phyloP scores from a whole-genome alignment of 441 rosid species.

The Adansonia gregorii region DNA sequence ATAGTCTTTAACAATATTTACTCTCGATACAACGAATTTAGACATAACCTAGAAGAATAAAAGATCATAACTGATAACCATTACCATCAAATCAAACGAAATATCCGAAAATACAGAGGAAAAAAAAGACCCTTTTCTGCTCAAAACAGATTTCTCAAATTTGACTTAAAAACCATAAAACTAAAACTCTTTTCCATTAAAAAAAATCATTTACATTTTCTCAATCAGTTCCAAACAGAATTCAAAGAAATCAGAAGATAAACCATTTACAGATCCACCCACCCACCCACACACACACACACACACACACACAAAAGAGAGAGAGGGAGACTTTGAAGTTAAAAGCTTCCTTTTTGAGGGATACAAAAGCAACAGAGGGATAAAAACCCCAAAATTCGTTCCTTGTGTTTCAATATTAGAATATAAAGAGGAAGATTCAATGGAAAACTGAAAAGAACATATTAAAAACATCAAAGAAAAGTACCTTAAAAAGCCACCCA shows the following conservation, averaged over 20 bases:
- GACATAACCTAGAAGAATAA: constrained; percentile 17
- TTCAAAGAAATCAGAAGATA: not conserved
- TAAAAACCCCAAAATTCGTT: constrained; percentile 18
- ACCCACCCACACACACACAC: no score
- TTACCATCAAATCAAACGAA: constrained; percentile 10
- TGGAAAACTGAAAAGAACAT: constrained; percentile 23
- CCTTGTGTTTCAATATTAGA: constrained; percentile 42
- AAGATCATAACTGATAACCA: not conserved
- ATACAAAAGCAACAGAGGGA: not conserved
- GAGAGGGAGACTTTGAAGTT: not conserved
- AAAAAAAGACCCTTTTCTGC: constrained; percentile 12
- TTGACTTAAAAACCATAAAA: not conserved
- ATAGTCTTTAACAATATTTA: constrained; percentile 14
- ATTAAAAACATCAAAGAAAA: constrained; percentile 11
- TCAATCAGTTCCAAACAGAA: constrained; percentile 1
- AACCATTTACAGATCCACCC: not conserved
- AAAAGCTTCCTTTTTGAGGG: constrained; percentile 10
- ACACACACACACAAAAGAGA: not conserved
- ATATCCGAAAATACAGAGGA: not conserved
- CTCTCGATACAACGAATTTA: constrained; percentile 32
- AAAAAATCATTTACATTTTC: constrained; percentile 1
- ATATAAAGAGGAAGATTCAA: constrained; percentile 43
- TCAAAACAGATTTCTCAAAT: constrained; percentile 22
- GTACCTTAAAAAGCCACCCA: constrained; percentile 32
- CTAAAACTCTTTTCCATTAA: not conserved